A percentile compares a stretch with the other conserved stretches of the same genome.
phyloP scores from a whole-genome alignment of 352 stramenopile genomes.

The Phytophthora aleatoria region DNA sequence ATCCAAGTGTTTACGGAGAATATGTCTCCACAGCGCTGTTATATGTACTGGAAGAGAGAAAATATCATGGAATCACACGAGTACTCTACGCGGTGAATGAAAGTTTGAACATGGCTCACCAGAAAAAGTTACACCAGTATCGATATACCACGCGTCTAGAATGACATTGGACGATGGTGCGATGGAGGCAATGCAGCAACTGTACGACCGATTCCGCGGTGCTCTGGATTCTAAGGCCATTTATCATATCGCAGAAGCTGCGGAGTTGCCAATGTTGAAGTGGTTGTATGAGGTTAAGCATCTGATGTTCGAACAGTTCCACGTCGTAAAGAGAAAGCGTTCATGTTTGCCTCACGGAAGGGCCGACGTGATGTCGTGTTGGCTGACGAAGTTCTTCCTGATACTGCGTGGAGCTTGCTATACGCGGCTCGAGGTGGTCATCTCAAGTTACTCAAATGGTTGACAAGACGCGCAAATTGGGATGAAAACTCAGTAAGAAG shows the following conservation, averaged over 20 bases:
- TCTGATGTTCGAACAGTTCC: background rate
- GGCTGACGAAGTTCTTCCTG: background rate
- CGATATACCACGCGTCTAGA: slow-evolving; percentile 9
- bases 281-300: background rate
- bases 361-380: background rate
- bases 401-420: background rate
- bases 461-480: background rate
- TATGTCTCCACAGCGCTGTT: background rate
- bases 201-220: background rate
- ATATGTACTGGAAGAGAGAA: slow-evolving; percentile 1
- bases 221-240: background rate
- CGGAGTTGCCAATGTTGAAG: background rate
- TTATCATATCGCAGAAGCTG: background rate
- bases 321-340: background rate
- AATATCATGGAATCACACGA: slow-evolving; percentile 1
- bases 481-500: background rate
- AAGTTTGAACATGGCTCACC: slow-evolving; percentile 3
- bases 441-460: background rate
- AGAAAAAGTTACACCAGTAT: slow-evolving; percentile 27
- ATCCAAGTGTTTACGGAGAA: slow-evolving; percentile 6
- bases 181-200: slow-evolving; percentile 9
- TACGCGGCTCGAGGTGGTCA: background rate
- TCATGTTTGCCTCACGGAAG: background rate
- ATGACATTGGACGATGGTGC: slow-evolving; percentile 1
- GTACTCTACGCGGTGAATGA: slow-evolving; percentile 5